These are phyloP conservation scores for Schwanniomyces polymorphus DNA, from an alignment of 805 yeast genomes.

Conservation along the genomic window DNA sequence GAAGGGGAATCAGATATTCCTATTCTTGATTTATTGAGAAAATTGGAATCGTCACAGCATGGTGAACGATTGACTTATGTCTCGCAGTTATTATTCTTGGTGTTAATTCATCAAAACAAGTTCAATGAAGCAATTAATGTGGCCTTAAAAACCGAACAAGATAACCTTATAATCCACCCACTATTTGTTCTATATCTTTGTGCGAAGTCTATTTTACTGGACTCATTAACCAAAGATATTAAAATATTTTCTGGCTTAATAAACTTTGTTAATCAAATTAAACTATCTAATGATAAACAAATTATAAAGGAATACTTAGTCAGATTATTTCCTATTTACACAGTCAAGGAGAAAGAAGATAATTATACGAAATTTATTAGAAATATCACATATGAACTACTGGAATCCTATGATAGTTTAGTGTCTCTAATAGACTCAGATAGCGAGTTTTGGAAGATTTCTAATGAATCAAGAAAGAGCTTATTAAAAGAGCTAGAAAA, in stretches of 20 bases:
- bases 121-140: conserved; percentile 2
- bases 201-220: neutral
- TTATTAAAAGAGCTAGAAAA: conserved; percentile 1
- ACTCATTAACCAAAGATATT: neutral
- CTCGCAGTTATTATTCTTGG: conserved; percentile 4
- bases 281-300: neutral
- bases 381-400: neutral
- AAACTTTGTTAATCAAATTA: neutral
- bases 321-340: neutral
- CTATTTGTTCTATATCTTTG: conserved; percentile 4
- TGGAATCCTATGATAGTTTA: conserved; percentile 5
- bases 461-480: conserved; percentile 2
- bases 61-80: conserved; percentile 5
- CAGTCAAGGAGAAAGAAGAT: neutral
- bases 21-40: neutral
- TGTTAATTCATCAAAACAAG: neutral
- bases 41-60: neutral
- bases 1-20: neutral
- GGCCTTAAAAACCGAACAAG: conserved; percentile 1
- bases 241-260: neutral
- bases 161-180: conserved; percentile 12
- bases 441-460: conserved; percentile 11
- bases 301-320: conserved; percentile 1
- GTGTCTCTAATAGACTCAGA: conserved; percentile 13
- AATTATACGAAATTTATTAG: conserved; percentile 4